Evolutionary conservation across 192 early-diverging fungal species (phyloP).

Genomic region (Entomortierella lignicola): DNA sequence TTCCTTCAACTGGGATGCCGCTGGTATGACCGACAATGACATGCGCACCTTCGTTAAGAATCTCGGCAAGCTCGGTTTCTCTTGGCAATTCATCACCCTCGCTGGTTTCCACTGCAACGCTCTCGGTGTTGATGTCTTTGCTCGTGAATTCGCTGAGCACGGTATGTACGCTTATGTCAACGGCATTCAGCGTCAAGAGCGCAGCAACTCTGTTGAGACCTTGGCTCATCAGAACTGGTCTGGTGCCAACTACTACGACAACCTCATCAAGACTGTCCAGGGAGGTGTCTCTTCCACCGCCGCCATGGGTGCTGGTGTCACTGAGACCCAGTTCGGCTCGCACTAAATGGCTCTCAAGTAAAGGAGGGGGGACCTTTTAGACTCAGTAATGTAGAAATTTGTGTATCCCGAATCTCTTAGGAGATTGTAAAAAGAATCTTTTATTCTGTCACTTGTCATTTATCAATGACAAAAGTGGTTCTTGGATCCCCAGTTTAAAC

Average conservation of each 20-base stretch:
- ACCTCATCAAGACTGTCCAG: constrained; percentile 90
- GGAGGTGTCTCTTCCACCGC: constrained; percentile 95
- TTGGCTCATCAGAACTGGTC: constrained; percentile 96
- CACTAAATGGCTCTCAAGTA: constrained; percentile 25
- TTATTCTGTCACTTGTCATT: background rate
- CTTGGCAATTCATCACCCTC: constrained; percentile 98
- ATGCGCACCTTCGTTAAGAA: constrained; percentile 86
- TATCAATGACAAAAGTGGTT: background rate
- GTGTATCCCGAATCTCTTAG: background rate
- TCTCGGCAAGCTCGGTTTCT: constrained; percentile 92
- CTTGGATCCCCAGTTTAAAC: background rate
- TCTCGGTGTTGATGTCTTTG: constrained; percentile 83
- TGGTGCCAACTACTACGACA: constrained; percentile 90
- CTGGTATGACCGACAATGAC: constrained; percentile 91
- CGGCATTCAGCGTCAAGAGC: constrained; percentile 93
- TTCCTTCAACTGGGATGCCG: constrained; percentile 98
- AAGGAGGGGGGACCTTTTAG: no score
- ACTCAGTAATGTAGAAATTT: background rate
- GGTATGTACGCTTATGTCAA: constrained; percentile 97
- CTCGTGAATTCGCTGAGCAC: constrained; percentile 83
- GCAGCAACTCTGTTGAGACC: constrained; percentile 89
- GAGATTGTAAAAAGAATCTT: constrained; percentile 1
- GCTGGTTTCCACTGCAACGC: constrained; percentile 96
- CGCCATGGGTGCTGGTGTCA: constrained; percentile 94
- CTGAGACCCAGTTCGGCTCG: constrained; percentile 81